Base-by-base conservation (phyloP, 2,329 filamentous ascomycete genomes). In the Fusarium annulatum region DNA sequence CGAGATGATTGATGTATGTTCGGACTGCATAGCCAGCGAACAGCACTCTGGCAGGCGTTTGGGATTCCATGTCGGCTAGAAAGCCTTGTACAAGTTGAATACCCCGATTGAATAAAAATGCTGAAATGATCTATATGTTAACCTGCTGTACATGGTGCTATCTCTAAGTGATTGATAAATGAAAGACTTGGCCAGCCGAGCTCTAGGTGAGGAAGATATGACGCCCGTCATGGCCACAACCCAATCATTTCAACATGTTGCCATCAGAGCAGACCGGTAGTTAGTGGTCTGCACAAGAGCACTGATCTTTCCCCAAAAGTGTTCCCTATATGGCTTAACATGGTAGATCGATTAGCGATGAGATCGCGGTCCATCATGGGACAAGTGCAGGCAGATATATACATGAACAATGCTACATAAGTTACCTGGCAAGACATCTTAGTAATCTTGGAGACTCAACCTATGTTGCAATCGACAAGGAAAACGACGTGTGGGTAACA, bases 21-120 rank as follows among this genome's bases (percentile, higher is more conserved):
- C 34, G 63, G 72, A 56, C 52, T 66, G 67, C 72, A 74, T 74
- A 76, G 67, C 71, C 49, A 60, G 69, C 33, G 64, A 43, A 55
- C 43, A 65, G 58, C 60, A 49, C 62, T 66, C 61, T 67, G 67
- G 67, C 55, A 58, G 75, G 75, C 75, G 73, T 77, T 77, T 73
- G 62, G 67, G 66, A 67, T 64, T 61, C 69, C 45, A 64, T 71
- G 64, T 67, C 52, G 67, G 62, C 60, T 58, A 42, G 53, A 66
- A 61, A 60, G 64, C 61, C 65, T 72, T 69, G 63, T 49, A 73
- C 67, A 68, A 67, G 62, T 67, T 64, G 73, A 69, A 75, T 73
- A 77, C 69, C 64, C 63, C 52, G 52, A 49, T 70, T 26, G 63
- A 67, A 69, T 21, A 58, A 43, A 67, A 68, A 36, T 71, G 43